A percentile compares a stretch with the other conserved stretches of the same genome.
phyloP scores from a whole-genome alignment of 2,329 filamentous ascomycete species.

The Thielaviopsis ethacetica region DNA sequence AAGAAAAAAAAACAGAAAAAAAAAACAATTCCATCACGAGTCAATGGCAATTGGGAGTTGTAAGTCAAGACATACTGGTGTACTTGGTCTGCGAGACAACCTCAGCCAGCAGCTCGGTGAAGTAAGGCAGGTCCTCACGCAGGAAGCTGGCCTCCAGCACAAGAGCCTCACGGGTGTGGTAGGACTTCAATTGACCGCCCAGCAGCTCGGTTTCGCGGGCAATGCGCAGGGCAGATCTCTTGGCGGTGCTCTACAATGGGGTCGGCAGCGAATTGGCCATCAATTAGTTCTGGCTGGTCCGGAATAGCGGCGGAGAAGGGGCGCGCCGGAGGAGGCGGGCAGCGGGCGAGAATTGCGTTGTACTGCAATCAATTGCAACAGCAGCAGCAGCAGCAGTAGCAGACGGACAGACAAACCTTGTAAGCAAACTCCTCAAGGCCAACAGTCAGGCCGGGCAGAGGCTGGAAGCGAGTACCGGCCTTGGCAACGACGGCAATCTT shows the following conservation, averaged over 20 bases:
- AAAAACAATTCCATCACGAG: background rate
- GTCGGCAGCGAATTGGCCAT: constrained; percentile 30
- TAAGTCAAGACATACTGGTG: constrained; percentile 36
- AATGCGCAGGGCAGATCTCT: constrained; percentile 82
- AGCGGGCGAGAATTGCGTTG: background rate
- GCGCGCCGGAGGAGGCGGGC: background rate
- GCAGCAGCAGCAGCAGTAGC: background rate
- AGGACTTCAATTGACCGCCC: constrained; percentile 72
- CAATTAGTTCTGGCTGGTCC: constrained; percentile 8
- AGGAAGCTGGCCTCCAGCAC: constrained; percentile 91
- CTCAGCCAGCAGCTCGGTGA: constrained; percentile 87
- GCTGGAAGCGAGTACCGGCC: constrained; percentile 86
- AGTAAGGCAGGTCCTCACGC: constrained; percentile 90
- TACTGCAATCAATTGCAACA: background rate
- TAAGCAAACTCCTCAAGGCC: constrained; percentile 92
- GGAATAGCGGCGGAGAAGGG: background rate
- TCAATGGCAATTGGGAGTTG: constrained; percentile 12
- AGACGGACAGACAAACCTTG: constrained; percentile 44
- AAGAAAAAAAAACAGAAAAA: background rate
- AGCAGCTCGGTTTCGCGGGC: constrained; percentile 90
- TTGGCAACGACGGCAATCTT: constrained; percentile 85
- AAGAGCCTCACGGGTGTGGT: constrained; percentile 85
- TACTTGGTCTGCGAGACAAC: constrained; percentile 80
- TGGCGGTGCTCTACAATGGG: constrained; percentile 55
- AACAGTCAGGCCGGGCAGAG: constrained; percentile 73